Percentiles rank a stretch among this genome's conserved stretches.
phyloP scores from a whole-genome alignment of 192 early-diverging fungal species.

The Coemansia sp. region DNA sequence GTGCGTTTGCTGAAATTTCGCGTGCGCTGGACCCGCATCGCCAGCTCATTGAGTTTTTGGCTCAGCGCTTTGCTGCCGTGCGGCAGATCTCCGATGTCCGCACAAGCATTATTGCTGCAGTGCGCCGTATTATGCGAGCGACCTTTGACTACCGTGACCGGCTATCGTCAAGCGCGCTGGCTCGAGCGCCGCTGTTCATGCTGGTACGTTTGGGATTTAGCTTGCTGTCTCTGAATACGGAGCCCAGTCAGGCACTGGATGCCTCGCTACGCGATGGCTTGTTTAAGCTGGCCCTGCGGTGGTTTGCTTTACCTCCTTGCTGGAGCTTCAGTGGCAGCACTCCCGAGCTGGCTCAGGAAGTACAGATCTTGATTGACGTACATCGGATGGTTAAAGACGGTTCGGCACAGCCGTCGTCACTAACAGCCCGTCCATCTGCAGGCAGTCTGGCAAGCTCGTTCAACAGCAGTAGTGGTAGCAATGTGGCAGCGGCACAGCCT shows the following conservation, averaged over 20 bases:
- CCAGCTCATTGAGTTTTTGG: constrained; percentile 84
- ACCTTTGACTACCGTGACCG: constrained; percentile 58
- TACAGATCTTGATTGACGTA: constrained; percentile 66
- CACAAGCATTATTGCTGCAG: constrained; percentile 72
- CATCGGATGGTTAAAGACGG: constrained; percentile 61
- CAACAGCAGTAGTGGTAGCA: background rate
- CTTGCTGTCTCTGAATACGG: constrained; percentile 65
- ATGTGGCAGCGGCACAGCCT: constrained; percentile 2
- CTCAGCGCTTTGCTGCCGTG: constrained; percentile 78
- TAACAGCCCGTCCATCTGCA: background rate
- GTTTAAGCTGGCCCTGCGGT: constrained; percentile 73
- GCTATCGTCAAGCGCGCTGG: constrained; percentile 66
- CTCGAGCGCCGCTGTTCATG: constrained; percentile 75
- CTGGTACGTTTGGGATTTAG: constrained; percentile 73
- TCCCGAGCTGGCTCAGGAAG: constrained; percentile 59
- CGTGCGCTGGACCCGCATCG: constrained; percentile 70
- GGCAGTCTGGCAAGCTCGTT: background rate
- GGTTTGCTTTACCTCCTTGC: constrained; percentile 76
- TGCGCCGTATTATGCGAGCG: constrained; percentile 75
- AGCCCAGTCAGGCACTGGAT: constrained; percentile 62
- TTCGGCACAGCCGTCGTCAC: background rate
- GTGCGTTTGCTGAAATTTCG: constrained; percentile 59
- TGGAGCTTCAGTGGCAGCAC: constrained; percentile 79
- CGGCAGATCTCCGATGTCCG: constrained; percentile 64
- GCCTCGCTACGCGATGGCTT: constrained; percentile 64